phyloP scores from a whole-genome alignment of 176 grass and related monocot genomes.

The Melocanna baccifera region DNA sequence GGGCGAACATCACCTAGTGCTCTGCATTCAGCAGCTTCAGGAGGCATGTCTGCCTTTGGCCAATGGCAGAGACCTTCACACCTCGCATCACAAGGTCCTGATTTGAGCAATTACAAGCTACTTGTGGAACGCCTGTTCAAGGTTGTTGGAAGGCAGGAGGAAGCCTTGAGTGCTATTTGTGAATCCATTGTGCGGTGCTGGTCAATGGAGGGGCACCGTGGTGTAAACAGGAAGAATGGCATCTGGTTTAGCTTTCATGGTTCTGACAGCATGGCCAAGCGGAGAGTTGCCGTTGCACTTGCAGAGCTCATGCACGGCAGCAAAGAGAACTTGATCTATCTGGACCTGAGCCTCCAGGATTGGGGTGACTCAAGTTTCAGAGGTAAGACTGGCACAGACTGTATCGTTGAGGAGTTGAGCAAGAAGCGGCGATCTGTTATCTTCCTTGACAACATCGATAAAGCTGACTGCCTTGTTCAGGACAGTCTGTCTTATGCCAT shows the following conservation, averaged over 20 bases:
- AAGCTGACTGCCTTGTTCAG: slow-evolving; percentile 64
- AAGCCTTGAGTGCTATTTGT: slow-evolving; percentile 64
- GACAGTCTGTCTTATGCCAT: slow-evolving; percentile 47
- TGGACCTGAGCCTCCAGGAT: slow-evolving; percentile 61
- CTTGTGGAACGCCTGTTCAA: slow-evolving; percentile 58
- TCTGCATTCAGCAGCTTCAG: slow-evolving; percentile 32
- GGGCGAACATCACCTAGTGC: slow-evolving; percentile 28
- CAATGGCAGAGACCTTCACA: slow-evolving; percentile 44
- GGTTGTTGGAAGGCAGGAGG: slow-evolving; percentile 80
- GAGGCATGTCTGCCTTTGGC: slow-evolving; percentile 49
- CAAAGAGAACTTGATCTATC: slow-evolving; percentile 61
- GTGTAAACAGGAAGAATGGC: slow-evolving; percentile 54
- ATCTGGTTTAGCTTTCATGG: slow-evolving; percentile 91
- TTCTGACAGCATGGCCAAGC: slow-evolving; percentile 61
- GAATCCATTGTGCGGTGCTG: slow-evolving; percentile 42
- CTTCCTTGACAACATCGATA: slow-evolving; percentile 78
- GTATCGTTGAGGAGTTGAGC: slow-evolving; percentile 62
- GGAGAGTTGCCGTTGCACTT: slow-evolving; percentile 56
- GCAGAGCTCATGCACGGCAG: slow-evolving; percentile 64
- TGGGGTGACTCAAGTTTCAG: slow-evolving; percentile 43
- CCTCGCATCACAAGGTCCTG: slow-evolving; percentile 32
- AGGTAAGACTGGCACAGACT: slow-evolving; percentile 75
- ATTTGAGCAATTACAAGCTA: slow-evolving; percentile 70
- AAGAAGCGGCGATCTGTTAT: slow-evolving; percentile 60
- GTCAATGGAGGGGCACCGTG: slow-evolving; percentile 35